Evolutionary conservation across 306 rosid genomes (phyloP).

Genomic region (Aeschynomene evenia): DNA sequence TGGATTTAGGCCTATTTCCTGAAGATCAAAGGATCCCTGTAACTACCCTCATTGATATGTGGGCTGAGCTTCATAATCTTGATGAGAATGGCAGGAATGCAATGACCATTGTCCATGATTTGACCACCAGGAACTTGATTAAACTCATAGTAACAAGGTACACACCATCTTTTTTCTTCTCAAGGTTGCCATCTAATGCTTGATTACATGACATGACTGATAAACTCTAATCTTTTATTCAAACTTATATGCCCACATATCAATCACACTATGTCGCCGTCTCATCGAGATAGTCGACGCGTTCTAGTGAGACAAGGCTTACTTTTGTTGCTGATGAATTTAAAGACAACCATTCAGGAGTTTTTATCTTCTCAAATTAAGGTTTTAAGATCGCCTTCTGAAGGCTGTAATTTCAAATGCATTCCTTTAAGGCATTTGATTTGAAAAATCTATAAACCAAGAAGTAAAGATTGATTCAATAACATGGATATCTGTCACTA

Average conservation of each 20-base stretch:
- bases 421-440: neutral
- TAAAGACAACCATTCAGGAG: neutral
- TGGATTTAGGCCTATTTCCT: conserved; percentile 71
- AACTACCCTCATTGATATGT: conserved; percentile 59
- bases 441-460: neutral
- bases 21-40: conserved; percentile 66
- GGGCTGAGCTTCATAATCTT: conserved; percentile 50
- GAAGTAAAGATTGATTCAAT: neutral
- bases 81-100: conserved; percentile 41
- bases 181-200: neutral
- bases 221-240: neutral
- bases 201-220: neutral
- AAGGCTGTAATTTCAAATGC: neutral
- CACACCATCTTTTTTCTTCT: neutral
- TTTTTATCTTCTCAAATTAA: neutral
- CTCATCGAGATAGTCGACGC: no score
- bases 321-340: no score
- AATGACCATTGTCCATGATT: conserved; percentile 38
- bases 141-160: conserved; percentile 59
- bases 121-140: conserved; percentile 44
- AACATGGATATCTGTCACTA: neutral
- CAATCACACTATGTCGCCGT: no score
- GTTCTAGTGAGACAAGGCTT: no score
- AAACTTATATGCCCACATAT: neutral
- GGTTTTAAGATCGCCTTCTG: neutral